Evolutionary conservation across 2,329 filamentous ascomycete species (phyloP).

Genomic region (Neobulgaria alba): DNA sequence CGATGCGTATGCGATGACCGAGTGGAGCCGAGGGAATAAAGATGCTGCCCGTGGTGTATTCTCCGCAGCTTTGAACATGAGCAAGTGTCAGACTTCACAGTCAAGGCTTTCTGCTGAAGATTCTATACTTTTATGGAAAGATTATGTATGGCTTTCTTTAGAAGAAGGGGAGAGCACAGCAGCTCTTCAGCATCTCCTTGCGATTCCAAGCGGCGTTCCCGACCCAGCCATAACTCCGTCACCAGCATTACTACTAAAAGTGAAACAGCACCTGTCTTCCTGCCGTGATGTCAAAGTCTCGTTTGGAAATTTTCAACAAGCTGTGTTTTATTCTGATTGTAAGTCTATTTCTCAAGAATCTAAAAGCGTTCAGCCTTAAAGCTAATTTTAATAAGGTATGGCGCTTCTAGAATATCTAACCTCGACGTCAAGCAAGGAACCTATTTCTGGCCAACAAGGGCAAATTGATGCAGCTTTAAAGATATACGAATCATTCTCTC

Average conservation of each 20-base stretch:
- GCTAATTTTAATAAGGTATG: slow-evolving; percentile 26
- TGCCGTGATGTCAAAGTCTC: slow-evolving; percentile 49
- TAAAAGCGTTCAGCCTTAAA: background rate
- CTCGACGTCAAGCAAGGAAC: slow-evolving; percentile 30
- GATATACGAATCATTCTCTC: slow-evolving; percentile 34
- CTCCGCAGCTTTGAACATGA: slow-evolving; percentile 55
- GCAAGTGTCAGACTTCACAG: slow-evolving; percentile 30
- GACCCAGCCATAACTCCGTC: slow-evolving; percentile 22
- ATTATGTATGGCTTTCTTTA: slow-evolving; percentile 24
- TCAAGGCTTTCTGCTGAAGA: slow-evolving; percentile 27
- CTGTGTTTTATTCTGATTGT: slow-evolving; percentile 50
- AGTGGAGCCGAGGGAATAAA: slow-evolving; percentile 48
- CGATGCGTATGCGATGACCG: slow-evolving; percentile 69
- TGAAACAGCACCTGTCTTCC: slow-evolving; percentile 43
- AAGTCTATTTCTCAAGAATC: slow-evolving; percentile 1
- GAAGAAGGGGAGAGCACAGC: slow-evolving; percentile 17
- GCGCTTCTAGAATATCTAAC: slow-evolving; percentile 59
- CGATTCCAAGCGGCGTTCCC: slow-evolving; percentile 30
- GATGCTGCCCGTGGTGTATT: slow-evolving; percentile 57
- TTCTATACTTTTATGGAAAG: slow-evolving; percentile 23
- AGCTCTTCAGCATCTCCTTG: slow-evolving; percentile 33
- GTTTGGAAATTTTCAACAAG: slow-evolving; percentile 37
- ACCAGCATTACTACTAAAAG: slow-evolving; percentile 38
- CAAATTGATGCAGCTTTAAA: slow-evolving; percentile 44
- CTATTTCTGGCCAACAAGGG: slow-evolving; percentile 41